Evolutionary conservation across 176 grass and related monocot species (phyloP), one percentile per base, ranked within the genome.

Genomic region (Triticum dicoccoides): DNA sequence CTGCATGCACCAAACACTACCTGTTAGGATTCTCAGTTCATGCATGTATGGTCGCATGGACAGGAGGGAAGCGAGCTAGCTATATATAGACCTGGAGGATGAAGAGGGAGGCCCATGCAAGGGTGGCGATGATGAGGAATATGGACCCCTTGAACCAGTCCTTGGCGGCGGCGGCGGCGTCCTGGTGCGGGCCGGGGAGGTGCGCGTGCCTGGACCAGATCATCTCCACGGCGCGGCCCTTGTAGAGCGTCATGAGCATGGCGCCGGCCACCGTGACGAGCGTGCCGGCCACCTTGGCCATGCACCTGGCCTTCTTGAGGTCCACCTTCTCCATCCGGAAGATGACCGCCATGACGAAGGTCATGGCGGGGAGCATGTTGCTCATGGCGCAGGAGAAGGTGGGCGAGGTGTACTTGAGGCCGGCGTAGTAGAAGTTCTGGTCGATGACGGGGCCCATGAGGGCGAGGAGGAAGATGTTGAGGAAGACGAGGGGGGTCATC

Each of bases 341-440:
- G 67, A 99, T 68, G 56, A 99, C 89, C 65, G 97, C 97, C 83
- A 99, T 11, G 59, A 93, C 49, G 87, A 99, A 99, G 73, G 97
- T 99, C 97, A 99, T 93, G 83, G 97, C 97, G 21, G 97, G 94
- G 77, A 99, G 81, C 94, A 99, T 99, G 90, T 99, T 99, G 92
- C 97, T 99, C 94, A 99, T 99, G 59, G 97, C 97, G 79, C 97
- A 97, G 81, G 97, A 97, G 80, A 99, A 99, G 73, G 97, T 99
- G 21, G 97, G 97, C 32, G 97, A 99, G 38, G 94, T 99, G 83
- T 91, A 94, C 90, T 99, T 99, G 39, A 99, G 83, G 11, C 94
- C 97, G 2, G 97, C 94, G 25, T 99, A 99, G 82, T 99, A 99
- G 87, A 99, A 99, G 63, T 99, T 99, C 78, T 97, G 97, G 42